Conservation (phyloP, 352 stramenopile genomes). For the Phytophthora syringae region DNA sequence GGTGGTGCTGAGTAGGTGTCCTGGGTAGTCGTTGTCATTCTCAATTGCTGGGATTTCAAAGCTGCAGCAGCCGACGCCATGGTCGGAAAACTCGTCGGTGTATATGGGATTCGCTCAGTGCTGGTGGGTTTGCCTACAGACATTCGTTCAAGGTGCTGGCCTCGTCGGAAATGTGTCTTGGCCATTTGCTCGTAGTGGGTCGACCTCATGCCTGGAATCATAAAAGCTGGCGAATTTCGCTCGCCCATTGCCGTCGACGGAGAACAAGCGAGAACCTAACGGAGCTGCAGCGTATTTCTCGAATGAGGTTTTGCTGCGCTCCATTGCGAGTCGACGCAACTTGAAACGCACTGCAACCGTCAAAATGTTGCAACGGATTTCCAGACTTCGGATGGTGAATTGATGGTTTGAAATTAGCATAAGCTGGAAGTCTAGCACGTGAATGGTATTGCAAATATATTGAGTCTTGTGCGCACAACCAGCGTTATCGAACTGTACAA, state of each 20-base stretch:
- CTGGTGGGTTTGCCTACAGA: slow-evolving; percentile 49
- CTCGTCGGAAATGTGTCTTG: slow-evolving; percentile 61
- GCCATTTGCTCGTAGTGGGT: slow-evolving; percentile 52
- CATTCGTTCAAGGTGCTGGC: slow-evolving; percentile 74
- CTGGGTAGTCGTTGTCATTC: slow-evolving; percentile 10
- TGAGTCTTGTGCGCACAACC: slow-evolving; percentile 27
- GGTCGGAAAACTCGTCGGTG: slow-evolving; percentile 5
- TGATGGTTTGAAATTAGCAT: too few relatives aligned
- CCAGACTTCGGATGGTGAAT: background rate
- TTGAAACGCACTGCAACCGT: slow-evolving; percentile 37
- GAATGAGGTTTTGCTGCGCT: too few relatives aligned
- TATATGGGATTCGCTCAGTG: slow-evolving; percentile 11
- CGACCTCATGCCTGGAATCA: slow-evolving; percentile 67
- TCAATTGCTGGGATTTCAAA: slow-evolving; percentile 13
- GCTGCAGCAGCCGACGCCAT: slow-evolving; percentile 20
- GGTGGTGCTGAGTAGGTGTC: slow-evolving; percentile 19
- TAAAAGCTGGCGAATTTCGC: slow-evolving; percentile 11
- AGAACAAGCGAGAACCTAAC: too few relatives aligned
- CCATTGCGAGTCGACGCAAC: background rate
- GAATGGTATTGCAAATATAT: slow-evolving; percentile 47
- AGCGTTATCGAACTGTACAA: slow-evolving; percentile 41
- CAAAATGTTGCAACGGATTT: slow-evolving; percentile 24
- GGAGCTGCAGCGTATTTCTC: background rate
- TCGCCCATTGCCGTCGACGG: slow-evolving; percentile 22
- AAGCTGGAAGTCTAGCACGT: background rate